These are phyloP conservation scores for Talaromyces sp. DNA, from an alignment of 2,329 filamentous ascomycete species.

Conservation along the genomic window DNA sequence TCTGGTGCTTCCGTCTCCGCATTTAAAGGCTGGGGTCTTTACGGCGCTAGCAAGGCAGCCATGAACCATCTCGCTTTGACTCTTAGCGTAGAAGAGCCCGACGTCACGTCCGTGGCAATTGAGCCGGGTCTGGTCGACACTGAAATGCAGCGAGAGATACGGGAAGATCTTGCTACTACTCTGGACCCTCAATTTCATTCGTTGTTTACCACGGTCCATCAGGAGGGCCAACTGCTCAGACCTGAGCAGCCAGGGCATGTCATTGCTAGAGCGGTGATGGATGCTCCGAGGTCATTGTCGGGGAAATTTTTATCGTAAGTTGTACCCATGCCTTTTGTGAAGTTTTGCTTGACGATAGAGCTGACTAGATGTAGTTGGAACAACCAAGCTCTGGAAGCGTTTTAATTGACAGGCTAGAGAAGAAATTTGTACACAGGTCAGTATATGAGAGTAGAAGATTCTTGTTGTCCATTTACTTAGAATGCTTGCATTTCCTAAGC, in stretches of 20 bases:
- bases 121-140: slow-evolving; percentile 82
- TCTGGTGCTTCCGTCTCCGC: slow-evolving; percentile 68
- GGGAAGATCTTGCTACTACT: slow-evolving; percentile 64
- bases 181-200: slow-evolving; percentile 49
- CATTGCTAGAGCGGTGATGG: slow-evolving; percentile 72
- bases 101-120: slow-evolving; percentile 68
- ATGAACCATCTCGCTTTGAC: slow-evolving; percentile 75
- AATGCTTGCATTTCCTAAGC: too few relatives aligned
- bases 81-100: slow-evolving; percentile 70
- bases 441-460: neutral
- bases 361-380: slow-evolving; percentile 43
- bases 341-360: neutral
- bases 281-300: slow-evolving; percentile 64
- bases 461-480: too few relatives aligned
- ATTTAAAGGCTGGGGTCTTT: slow-evolving; percentile 73
- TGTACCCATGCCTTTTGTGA: neutral
- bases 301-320: slow-evolving; percentile 64
- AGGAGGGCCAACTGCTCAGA: slow-evolving; percentile 67
- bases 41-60: slow-evolving; percentile 79
- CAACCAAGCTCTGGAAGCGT: slow-evolving; percentile 40
- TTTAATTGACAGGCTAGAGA: slow-evolving; percentile 27
- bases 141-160: slow-evolving; percentile 78
- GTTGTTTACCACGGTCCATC: slow-evolving; percentile 67
- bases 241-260: slow-evolving; percentile 83
- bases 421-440: neutral